A percentile compares a stretch with the other conserved stretches of the same genome.
phyloP scores from a whole-genome alignment of 208 protist genomes.

The Crithidia acanthocephali region DNA sequence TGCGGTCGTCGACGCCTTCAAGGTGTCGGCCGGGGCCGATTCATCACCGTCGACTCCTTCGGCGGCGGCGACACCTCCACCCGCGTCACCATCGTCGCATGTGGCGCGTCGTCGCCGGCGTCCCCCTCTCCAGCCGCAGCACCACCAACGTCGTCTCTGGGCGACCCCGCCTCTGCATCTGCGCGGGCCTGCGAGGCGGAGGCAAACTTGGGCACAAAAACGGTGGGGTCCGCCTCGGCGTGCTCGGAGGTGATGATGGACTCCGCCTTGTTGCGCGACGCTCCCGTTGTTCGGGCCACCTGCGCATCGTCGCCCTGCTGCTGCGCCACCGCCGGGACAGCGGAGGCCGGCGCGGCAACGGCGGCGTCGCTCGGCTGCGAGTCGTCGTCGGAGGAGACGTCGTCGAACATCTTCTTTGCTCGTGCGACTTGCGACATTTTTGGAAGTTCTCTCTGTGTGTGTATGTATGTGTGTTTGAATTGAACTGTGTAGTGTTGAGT shows the following conservation, averaged over 20 bases:
- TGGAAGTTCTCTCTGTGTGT: too few relatives aligned
- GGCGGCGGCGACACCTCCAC: slow-evolving; percentile 21
- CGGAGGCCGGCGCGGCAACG: neutral
- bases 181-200: slow-evolving; percentile 6
- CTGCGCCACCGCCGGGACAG: too few relatives aligned
- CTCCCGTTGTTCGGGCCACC: neutral
- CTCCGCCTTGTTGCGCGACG: neutral
- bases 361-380: slow-evolving; percentile 8
- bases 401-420: slow-evolving; percentile 59
- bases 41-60: neutral
- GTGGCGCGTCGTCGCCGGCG: neutral
- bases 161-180: neutral
- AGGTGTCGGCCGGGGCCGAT: neutral
- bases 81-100: slow-evolving; percentile 19
- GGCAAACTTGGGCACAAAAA: slow-evolving; percentile 1
- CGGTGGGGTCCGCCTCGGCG: neutral
- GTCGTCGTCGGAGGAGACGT: slow-evolving; percentile 39
- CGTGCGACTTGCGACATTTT: slow-evolving; percentile 18
- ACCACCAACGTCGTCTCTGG: neutral
- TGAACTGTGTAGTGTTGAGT: too few relatives aligned
- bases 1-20: neutral
- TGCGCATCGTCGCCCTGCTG: neutral
- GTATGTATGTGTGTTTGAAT: too few relatives aligned
- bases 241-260: slow-evolving; percentile 5
- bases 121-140: neutral